Conservation (phyloP, 1,139 yeast species). For the Lodderomyces margitis region DNA sequence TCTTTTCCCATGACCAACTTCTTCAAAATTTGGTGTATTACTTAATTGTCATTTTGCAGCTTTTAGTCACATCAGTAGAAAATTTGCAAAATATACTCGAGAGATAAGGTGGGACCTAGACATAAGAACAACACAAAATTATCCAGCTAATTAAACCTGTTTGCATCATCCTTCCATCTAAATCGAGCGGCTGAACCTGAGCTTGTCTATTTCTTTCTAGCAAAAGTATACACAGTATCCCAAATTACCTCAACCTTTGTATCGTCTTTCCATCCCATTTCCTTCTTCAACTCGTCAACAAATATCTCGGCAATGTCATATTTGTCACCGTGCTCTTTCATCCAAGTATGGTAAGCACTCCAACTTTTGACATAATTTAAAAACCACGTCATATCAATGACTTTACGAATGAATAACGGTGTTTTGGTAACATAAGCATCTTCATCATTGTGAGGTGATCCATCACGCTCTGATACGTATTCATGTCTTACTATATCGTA, state of each 20-base stretch:
- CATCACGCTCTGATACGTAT: slow-evolving; percentile 34
- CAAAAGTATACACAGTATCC: slow-evolving; percentile 57
- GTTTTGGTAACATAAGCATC: slow-evolving; percentile 20
- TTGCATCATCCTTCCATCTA: too few species aligned
- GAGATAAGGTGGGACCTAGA: too few species aligned
- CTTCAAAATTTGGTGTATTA: too few species aligned
- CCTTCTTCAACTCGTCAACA: slow-evolving; percentile 40
- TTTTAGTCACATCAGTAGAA: too few species aligned
- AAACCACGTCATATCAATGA: slow-evolving; percentile 43
- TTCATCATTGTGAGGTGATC: slow-evolving; percentile 15
- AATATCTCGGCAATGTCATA: slow-evolving; percentile 42
- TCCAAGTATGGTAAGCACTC: slow-evolving; percentile 74
- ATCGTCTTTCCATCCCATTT: slow-evolving; percentile 44
- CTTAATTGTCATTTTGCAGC: too few species aligned
- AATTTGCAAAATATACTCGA: too few species aligned
- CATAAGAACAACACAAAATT: background rate
- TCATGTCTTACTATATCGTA: slow-evolving; percentile 38
- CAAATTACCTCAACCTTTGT: slow-evolving; percentile 50
- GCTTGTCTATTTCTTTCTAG: slow-evolving; percentile 21
- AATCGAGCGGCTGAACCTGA: too few species aligned
- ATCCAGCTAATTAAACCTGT: too few species aligned
- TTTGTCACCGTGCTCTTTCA: slow-evolving; percentile 29
- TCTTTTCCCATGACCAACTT: too few species aligned
- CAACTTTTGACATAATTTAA: slow-evolving; percentile 56
- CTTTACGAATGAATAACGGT: slow-evolving; percentile 39